These are phyloP conservation scores for Termitomyces sp. DNA, from an alignment of 768 basidiomycete genomes.

Conservation along the genomic window DNA sequence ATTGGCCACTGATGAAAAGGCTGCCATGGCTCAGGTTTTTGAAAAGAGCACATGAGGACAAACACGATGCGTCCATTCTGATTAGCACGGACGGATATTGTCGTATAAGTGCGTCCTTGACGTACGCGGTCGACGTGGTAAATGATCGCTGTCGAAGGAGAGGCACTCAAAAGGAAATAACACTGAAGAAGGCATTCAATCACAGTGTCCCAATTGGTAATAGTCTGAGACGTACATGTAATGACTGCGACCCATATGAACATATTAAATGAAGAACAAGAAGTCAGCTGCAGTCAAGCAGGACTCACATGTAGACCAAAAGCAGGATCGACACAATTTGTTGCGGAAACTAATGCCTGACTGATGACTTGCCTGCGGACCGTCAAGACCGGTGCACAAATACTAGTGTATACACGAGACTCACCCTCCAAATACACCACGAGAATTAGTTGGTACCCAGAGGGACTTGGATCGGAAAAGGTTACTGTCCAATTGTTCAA, in stretches of 20 bases:
- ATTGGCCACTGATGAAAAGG: conserved; percentile 63
- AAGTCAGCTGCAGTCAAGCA: background rate
- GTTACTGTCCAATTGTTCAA: conserved; percentile 73
- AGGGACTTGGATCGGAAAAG: conserved; percentile 75
- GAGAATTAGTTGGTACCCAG: conserved; percentile 50
- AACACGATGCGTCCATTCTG: conserved; percentile 44
- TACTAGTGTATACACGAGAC: conserved; percentile 2
- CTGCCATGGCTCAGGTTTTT: conserved; percentile 73
- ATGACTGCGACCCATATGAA: conserved; percentile 35
- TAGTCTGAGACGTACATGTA: conserved; percentile 49
- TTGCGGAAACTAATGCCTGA: conserved; percentile 79
- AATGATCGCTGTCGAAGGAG: conserved; percentile 65
- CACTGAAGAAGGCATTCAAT: conserved; percentile 38
- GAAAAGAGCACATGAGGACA: conserved; percentile 77
- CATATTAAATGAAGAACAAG: background rate
- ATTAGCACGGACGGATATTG: conserved; percentile 56
- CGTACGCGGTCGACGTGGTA: conserved; percentile 76
- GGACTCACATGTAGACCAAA: conserved; percentile 68
- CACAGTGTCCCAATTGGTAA: background rate
- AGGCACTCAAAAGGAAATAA: conserved; percentile 76
- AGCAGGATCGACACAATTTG: conserved; percentile 59
- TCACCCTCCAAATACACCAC: conserved; percentile 80
- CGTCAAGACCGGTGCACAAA: background rate
- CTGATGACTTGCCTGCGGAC: conserved; percentile 69
- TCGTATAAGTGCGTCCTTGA: conserved; percentile 69